phyloP scores from a whole-genome alignment of 805 yeast genomes.

The Pichia heedii region DNA sequence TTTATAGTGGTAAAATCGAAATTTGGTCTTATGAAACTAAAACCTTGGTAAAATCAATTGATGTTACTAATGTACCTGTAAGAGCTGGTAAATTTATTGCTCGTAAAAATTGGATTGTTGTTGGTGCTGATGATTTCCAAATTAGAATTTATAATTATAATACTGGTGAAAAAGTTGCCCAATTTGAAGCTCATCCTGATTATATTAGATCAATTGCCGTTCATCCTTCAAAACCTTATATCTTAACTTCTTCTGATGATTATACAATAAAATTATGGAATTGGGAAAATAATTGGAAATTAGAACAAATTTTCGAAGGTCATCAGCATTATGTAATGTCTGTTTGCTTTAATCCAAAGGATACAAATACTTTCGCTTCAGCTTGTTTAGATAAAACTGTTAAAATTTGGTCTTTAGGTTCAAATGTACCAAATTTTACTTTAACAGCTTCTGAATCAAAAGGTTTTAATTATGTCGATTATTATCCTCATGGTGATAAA shows the following conservation, averaged over 20 bases:
- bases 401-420: slow-evolving; percentile 92
- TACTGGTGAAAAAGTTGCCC: slow-evolving; percentile 89
- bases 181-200: slow-evolving; percentile 97
- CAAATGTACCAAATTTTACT: slow-evolving; percentile 82
- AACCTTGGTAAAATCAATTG: slow-evolving; percentile 76
- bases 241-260: slow-evolving; percentile 87
- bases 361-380: slow-evolving; percentile 94
- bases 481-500: slow-evolving; percentile 94
- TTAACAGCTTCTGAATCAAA: slow-evolving; percentile 82
- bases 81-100: slow-evolving; percentile 94
- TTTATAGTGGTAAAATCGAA: slow-evolving; percentile 83
- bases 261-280: slow-evolving; percentile 90
- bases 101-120: slow-evolving; percentile 93
- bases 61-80: slow-evolving; percentile 92
- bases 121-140: slow-evolving; percentile 94
- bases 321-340: slow-evolving; percentile 95
- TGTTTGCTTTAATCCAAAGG: slow-evolving; percentile 93
- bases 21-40: slow-evolving; percentile 91
- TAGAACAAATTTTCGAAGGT: slow-evolving; percentile 88
- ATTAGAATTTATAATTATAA: slow-evolving; percentile 89
- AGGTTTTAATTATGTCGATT: slow-evolving; percentile 94
- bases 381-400: slow-evolving; percentile 95
- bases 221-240: slow-evolving; percentile 86
- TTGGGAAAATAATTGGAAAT: slow-evolving; percentile 91
- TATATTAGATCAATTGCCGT: slow-evolving; percentile 89